Base-by-base conservation (phyloP, 345 rosid species). In the Dimocarpus longan region DNA sequence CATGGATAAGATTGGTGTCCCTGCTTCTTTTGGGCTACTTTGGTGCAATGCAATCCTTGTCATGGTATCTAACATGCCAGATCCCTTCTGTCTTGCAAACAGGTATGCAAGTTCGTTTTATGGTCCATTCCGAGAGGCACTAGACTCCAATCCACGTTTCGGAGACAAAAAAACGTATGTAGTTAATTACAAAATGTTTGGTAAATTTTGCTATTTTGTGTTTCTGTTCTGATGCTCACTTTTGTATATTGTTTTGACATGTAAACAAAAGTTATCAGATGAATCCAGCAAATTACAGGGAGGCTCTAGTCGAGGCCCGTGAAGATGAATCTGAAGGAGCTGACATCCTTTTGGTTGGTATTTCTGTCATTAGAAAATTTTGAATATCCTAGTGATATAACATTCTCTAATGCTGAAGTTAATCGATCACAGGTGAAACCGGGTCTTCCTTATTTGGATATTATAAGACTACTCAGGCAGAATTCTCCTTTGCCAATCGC, bases 301-400 rank as follows among this genome's bases (percentile, higher is more conserved):
- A 95, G 80, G 97, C 99, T 48, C 83, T 95, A 81, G 83, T 94
- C 19, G 99, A 95, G 86, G 91, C 90, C 15, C 87, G 71, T 8
- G 99, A 82, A 85, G 99, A 95, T 69, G 99, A 93, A 75, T 84
- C 94, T 78, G 99, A 95, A 88, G 99, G 99, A 84, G 99, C 99
- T 50, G 99, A 94, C 79, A 94, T 95, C 79, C 98, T 95, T 62
- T 83, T 95, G 92, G 99, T 92, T 75, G 63, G 89, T 79, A 57
- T 81, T 54, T 3, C 67, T 46, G 60, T 68, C 71, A 54, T 39
- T 71, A 37, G 54, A 79, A 70, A 15, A 79, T 46, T 74, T 7
- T 60, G 37, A 37, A 43, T 62, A 32, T 73, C 73, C 65, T 56
- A 39, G 60, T 60, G 24, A 18, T 9, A 5, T 28, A 48, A 9